Evolutionary conservation across 106 monocot genomes (phyloP), one percentile per base, ranked within the genome.

Genomic region (Platanthera zijinensis): DNA sequence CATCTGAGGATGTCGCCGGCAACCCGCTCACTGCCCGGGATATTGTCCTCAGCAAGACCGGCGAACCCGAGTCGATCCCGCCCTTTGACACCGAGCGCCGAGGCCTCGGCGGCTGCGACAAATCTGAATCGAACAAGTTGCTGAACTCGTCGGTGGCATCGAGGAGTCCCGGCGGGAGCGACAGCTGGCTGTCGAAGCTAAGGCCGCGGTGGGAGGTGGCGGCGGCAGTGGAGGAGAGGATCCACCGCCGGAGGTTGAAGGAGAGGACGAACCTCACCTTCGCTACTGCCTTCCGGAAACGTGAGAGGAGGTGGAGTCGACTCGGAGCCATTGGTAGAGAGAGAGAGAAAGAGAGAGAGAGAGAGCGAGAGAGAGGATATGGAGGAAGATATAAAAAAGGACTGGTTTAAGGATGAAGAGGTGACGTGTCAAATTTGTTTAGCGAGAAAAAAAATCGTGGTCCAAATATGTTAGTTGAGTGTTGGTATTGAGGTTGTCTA

Each of bases 221-320:
- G 7, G 56, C 46, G 45, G 39, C 52, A 73, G 75, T 11, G 9
- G 76, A 79, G 39, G 61, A 69, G 46, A 78, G 53, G 57, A 87
- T n/a, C 92, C 92, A 93, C 10, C 62, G 75, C 63, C 77, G 78
- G 19, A 81, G 50, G 57, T 87, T 75, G 82, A 83, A 87, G 50
- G 82, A 80, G 46, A 93, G 70, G 30, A 89, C 53, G 77, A 87
- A 82, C 48, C 61, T 64, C 6, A 90, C 87, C 73, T 84, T 93
- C 64, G 69, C 22, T 30, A 93, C 82, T 39, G 85, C 85, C 71
- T 56, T 71, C 71, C 68, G 72, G 49, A 92, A 82, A 2, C 78
- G 80, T 6, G 63, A 56, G 10, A 87, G 19, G 50, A 84, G 14
- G 7, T 17, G 49, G 18, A 48, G 30, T 32, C 15, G 25, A 19